Base-by-base conservation (phyloP, 1,284 basidiomycete genomes). In the Takashimella koratensis region DNA sequence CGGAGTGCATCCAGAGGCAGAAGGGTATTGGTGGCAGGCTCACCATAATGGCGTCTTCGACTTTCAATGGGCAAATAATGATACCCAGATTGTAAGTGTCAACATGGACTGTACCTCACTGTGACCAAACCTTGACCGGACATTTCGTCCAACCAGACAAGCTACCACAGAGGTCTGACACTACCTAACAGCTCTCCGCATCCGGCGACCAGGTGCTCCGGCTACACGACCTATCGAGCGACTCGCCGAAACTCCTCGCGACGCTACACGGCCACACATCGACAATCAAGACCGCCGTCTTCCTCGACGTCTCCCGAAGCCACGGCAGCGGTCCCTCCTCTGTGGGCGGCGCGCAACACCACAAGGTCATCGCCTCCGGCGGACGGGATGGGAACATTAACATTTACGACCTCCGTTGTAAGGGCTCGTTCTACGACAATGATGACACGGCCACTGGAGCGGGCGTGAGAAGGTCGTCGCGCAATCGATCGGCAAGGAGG, bases 11-110 rank as follows among this genome's bases (percentile, higher is more conserved):
- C 51, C 52, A 11, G 64, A 67, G 27, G 56, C 59, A 26, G 58
- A 62, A 20, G 71, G 67, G 1, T 64, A 54, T 43, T 71, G 67
- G 66, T 74, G 72, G 72, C 52, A 64, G 13, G 70, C 85, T n/a
- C 89, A 91, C 72, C 77, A 79, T 49, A 90, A 91, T 73, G 84
- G 88, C 44, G 80, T 92, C 48, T 92, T 90, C 84, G 88, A 84
- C 56, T 77, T 87, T 12, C 77, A 81, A 24, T 94, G 88, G 88
- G 86, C 87, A 0, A 66, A 79, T 0, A 79, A 82, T 40, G 86
- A 89, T 56, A 79, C 56, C 0, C 58, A 57, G 3, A 45, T 77
- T 4, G 74, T 76, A 46, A 54, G 72, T 67, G 6, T 24, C 22
- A 11, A 5, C 22, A 21, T 19, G 39, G 8, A 27, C 43, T 24